phyloP scores from a whole-genome alignment of 495 filamentous ascomycete species.

The Annulohypoxylon nitens region DNA sequence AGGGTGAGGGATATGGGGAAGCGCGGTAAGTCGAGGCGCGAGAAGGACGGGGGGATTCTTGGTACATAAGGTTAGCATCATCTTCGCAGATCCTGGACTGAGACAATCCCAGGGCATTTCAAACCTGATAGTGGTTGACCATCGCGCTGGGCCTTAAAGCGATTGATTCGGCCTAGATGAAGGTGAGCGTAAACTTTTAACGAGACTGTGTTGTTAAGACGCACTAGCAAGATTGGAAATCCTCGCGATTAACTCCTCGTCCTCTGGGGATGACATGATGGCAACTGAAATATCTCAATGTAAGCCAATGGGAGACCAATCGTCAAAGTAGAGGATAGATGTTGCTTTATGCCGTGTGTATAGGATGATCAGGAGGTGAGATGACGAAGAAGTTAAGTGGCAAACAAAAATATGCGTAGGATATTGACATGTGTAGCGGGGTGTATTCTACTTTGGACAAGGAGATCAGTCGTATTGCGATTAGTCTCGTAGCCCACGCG shows the following conservation, averaged over 20 bases:
- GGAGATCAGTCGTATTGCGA: slow-evolving; percentile 5
- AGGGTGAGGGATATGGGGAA: slow-evolving; percentile 59
- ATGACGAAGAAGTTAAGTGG: neutral
- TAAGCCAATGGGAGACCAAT: slow-evolving; percentile 34
- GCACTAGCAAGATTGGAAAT: slow-evolving; percentile 83
- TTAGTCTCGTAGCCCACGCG: slow-evolving; percentile 4
- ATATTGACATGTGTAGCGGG: neutral
- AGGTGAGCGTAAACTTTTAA: slow-evolving; percentile 31
- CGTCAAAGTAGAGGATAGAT: neutral
- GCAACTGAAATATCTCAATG: slow-evolving; percentile 26
- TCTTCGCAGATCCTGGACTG: neutral
- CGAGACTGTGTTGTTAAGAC: slow-evolving; percentile 38
- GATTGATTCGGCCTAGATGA: slow-evolving; percentile 80
- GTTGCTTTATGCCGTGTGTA: neutral
- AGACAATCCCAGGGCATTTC: slow-evolving; percentile 11
- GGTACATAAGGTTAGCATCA: slow-evolving; percentile 36
- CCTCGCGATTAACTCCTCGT: slow-evolving; percentile 77
- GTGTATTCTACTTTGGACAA: neutral
- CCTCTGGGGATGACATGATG: slow-evolving; percentile 74
- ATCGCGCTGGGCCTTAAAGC: slow-evolving; percentile 76
- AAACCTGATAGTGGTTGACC: slow-evolving; percentile 42
- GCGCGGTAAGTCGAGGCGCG: slow-evolving; percentile 46
- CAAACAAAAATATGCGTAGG: neutral
- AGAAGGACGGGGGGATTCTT: slow-evolving; percentile 28
- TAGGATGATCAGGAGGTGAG: neutral